These are phyloP conservation scores for Naganishia friedmannii DNA, from an alignment of 768 basidiomycete genomes.

Conservation along the genomic window DNA sequence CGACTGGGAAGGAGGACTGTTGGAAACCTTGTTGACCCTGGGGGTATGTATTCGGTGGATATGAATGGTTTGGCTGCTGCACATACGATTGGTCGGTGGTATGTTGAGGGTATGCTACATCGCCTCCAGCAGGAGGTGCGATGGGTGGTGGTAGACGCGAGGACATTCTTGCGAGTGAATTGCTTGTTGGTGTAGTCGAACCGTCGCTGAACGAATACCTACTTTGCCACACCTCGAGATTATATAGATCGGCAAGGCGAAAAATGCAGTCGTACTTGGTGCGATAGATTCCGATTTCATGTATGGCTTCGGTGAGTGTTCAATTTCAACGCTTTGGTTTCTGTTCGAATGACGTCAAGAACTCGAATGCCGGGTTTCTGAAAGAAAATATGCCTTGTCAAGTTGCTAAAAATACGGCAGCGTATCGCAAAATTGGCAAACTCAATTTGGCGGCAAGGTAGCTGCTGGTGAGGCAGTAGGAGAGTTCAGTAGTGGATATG, in stretches of 20 bases:
- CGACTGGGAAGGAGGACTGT: not conserved
- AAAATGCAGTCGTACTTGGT: not conserved
- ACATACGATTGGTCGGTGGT: conserved; percentile 2
- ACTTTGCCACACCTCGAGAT: not conserved
- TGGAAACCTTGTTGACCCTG: not conserved
- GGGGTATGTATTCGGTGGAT: not conserved
- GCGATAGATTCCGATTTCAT: not conserved
- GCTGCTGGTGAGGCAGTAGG: too few relatives aligned
- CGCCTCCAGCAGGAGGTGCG: conserved; percentile 1
- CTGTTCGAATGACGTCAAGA: not conserved
- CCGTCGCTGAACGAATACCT: not conserved
- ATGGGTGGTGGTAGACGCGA: conserved; percentile 9
- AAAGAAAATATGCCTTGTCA: not conserved
- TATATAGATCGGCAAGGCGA: not conserved
- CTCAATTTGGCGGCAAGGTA: not conserved
- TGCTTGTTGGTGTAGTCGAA: too few relatives aligned
- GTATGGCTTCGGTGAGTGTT: not conserved
- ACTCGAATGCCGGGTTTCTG: not conserved
- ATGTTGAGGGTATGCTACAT: not conserved
- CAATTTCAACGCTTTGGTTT: not conserved
- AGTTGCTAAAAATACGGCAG: not conserved
- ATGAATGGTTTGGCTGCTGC: conserved; percentile 5
- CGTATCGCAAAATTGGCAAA: not conserved
- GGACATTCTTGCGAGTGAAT: not conserved
- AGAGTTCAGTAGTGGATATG: too few relatives aligned